A percentile compares a stretch with the other conserved stretches of the same genome.
Evolutionary conservation across 306 rosid genomes (phyloP).

Genomic region (Phaseolus lunatus): DNA sequence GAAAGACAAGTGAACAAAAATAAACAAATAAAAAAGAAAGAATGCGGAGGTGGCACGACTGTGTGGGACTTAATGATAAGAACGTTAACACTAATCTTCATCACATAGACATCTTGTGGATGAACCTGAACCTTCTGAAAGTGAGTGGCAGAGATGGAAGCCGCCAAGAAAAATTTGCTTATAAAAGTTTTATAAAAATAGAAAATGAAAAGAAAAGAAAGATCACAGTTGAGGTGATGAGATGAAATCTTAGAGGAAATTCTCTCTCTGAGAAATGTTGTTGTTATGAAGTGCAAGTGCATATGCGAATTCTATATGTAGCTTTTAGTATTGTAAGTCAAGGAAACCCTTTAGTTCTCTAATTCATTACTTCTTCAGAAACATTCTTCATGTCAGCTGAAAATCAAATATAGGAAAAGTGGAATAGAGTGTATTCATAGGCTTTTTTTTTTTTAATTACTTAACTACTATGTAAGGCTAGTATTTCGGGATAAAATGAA

Average conservation of each 20-base stretch:
- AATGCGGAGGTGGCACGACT: slow-evolving; percentile 26
- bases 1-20: neutral
- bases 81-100: slow-evolving; percentile 33
- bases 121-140: slow-evolving; percentile 5
- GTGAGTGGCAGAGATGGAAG: slow-evolving; percentile 7
- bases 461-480: neutral
- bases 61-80: slow-evolving; percentile 39
- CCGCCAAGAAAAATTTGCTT: slow-evolving; percentile 12
- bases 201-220: neutral
- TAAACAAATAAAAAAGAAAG: slow-evolving; percentile 1
- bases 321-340: neutral
- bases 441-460: neutral
- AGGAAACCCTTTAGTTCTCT: neutral
- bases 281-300: neutral
- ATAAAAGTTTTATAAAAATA: neutral
- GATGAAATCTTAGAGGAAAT: slow-evolving; percentile 22
- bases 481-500: neutral
- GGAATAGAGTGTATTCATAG: neutral
- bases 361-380: slow-evolving; percentile 24
- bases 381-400: neutral
- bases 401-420: neutral
- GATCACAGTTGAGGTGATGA: neutral
- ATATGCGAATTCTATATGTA: slow-evolving; percentile 1
- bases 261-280: neutral
- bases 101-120: slow-evolving; percentile 25